Conservation (phyloP, 2,329 filamentous ascomycete genomes). For the Penicillium psychrosexuale region DNA sequence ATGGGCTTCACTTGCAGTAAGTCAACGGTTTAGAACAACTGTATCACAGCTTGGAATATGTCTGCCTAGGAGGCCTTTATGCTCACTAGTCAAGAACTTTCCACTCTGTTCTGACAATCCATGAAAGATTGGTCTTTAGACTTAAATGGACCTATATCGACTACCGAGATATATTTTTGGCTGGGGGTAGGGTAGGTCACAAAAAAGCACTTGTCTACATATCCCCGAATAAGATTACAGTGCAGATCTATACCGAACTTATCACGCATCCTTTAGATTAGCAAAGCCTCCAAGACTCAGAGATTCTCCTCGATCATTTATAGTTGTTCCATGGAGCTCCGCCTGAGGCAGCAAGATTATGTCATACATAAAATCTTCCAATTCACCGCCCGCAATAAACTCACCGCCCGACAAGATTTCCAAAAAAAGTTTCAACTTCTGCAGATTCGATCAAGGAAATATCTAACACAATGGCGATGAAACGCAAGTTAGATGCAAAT, state of each 20-base stretch:
- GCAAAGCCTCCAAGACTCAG: neutral
- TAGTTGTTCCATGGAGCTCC: neutral
- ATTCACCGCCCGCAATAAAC: conserved; percentile 27
- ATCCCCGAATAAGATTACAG: neutral
- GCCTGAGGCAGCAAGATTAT: conserved; percentile 5
- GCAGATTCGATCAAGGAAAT: conserved; percentile 8
- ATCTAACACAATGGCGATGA: conserved; percentile 39
- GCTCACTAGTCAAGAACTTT: neutral
- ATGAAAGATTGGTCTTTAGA: neutral
- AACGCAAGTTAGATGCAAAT: conserved; percentile 50
- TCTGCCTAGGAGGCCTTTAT: neutral
- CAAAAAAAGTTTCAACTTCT: conserved; percentile 16
- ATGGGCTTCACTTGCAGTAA: neutral
- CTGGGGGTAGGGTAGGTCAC: neutral
- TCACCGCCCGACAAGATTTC: conserved; percentile 39
- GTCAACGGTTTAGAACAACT: neutral
- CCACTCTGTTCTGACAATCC: no score
- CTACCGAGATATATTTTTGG: neutral
- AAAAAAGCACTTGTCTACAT: neutral
- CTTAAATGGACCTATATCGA: neutral
- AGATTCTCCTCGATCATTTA: neutral
- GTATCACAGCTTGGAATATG: neutral
- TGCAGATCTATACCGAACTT: no score
- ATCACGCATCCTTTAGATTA: neutral
- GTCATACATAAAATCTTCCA: neutral